Percentiles rank a stretch among this genome's conserved stretches.
Conservation (phyloP, 495 filamentous ascomycete species). For the Daldinia grandis region DNA sequence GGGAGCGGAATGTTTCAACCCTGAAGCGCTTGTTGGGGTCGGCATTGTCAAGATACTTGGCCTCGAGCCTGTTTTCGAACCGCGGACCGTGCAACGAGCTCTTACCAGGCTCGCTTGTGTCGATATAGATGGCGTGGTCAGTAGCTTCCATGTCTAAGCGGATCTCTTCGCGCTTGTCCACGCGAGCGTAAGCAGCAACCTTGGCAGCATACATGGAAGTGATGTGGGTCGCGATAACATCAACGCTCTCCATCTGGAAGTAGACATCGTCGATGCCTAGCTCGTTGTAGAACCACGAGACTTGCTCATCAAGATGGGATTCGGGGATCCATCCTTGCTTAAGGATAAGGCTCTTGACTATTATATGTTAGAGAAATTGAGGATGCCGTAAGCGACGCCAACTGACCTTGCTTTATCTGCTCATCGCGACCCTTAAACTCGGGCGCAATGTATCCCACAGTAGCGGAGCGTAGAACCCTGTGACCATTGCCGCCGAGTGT, state of each 20-base stretch:
- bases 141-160: conserved; percentile 91
- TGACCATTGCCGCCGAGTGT: conserved; percentile 63
- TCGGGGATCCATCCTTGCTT: conserved; percentile 79
- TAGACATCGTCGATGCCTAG: conserved; percentile 99
- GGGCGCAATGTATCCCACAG: conserved; percentile 94
- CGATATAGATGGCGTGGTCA: conserved; percentile 98
- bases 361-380: conserved; percentile 32
- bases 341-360: conserved; percentile 55
- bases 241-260: conserved; percentile 89
- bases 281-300: conserved; percentile 95
- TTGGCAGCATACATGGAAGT: conserved; percentile 97
- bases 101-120: conserved; percentile 90
- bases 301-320: conserved; percentile 83
- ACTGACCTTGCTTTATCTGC: conserved; percentile 89
- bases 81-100: conserved; percentile 76
- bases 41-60: conserved; percentile 86
- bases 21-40: conserved; percentile 75
- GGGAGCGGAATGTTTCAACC: conserved; percentile 96
- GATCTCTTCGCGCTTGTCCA: conserved; percentile 94
- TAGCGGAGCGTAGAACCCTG: conserved; percentile 81
- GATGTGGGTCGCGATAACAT: conserved; percentile 90
- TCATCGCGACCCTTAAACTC: conserved; percentile 93
- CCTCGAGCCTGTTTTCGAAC: conserved; percentile 93
- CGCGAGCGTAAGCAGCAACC: conserved; percentile 90
- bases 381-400: neutral